Conservation (phyloP, 139 green algal genomes). For the Coelastrella sp. region DNA sequence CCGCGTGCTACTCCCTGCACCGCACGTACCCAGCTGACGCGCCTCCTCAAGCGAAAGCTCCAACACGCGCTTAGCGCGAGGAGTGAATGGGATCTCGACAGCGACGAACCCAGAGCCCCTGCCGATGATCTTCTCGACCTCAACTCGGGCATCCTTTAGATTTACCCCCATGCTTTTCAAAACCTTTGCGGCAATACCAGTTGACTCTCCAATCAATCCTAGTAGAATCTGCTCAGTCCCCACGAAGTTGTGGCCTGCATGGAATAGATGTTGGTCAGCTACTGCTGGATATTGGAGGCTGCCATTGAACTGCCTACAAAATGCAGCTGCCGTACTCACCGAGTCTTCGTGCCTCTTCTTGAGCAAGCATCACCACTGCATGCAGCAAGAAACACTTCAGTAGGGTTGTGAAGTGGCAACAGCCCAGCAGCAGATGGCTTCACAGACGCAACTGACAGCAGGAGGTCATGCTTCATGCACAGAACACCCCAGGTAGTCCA, state of each 20-base stretch:
- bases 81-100: conserved; percentile 99
- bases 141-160: conserved; percentile 97
- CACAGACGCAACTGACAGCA: too few species aligned
- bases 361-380: conserved; percentile 96
- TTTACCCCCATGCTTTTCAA: conserved; percentile 99
- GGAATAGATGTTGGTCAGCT: background rate
- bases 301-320: too few species aligned
- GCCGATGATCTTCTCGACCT: conserved; percentile 99
- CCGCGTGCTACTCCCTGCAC: background rate
- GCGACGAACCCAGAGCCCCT: conserved; percentile 97
- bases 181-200: conserved; percentile 99
- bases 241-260: conserved; percentile 97
- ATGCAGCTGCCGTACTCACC: conserved; percentile 80
- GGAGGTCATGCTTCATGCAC: too few species aligned
- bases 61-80: conserved; percentile 98
- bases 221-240: conserved; percentile 99
- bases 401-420: conserved; percentile 61
- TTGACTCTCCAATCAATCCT: conserved; percentile 98
- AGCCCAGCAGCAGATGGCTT: background rate
- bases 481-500: too few species aligned
- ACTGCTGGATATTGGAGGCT: background rate
- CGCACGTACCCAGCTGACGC: conserved; percentile 89
- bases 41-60: conserved; percentile 99
- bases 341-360: conserved; percentile 92
- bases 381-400: conserved; percentile 69